Evolutionary conservation across 768 basidiomycete species (phyloP), one percentile per base, ranked within the genome.

Genomic region (Lactifluus hygrophoroides): DNA sequence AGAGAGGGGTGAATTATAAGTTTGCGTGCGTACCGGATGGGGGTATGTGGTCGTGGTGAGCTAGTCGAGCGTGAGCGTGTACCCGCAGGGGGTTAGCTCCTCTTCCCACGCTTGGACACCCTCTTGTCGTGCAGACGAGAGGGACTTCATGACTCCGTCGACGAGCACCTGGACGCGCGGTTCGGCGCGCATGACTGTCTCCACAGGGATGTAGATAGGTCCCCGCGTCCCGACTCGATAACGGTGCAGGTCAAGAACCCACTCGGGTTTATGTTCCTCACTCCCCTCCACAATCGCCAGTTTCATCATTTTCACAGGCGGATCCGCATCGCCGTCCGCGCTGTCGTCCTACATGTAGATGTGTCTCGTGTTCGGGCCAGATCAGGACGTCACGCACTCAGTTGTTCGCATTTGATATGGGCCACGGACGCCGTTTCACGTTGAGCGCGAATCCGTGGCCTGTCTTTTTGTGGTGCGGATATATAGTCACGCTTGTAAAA

Each of bases 51-150:
- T 74, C 3, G 74, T 75, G 5, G 72, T 67, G 0, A 66, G 68
- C 62, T 86, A 85, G 35, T 80, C 69, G 3, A 88, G 70, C 11
- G 76, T 75, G 11, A 80, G 69, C 8, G 84, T 79, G 63, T 99
- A 96, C 67, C 90, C 86, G 76, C 96, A 99, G 8, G 91, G 72
- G 0, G 75, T 66, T 40, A 96, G 86, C 64, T 97, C 95, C 70
- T 97, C 94, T 69, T 98, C 93, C 96, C 96, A 99, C 6, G 96
- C 88, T 72, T 96, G 88, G 48, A 99, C 88, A 67, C 96, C 94
- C 0, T 88, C 91, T 68, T 95, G 88, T 48, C 93, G 89, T 0
- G 91, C 88, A 2, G 92, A 94, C 0, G 93, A 92, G 65, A 91
- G 75, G 2, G 93, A 85, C 2, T 78, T 74, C 83, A 96, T 85